phyloP scores from a whole-genome alignment of 2,329 filamentous ascomycete genomes.

The Colletotrichum lupini region DNA sequence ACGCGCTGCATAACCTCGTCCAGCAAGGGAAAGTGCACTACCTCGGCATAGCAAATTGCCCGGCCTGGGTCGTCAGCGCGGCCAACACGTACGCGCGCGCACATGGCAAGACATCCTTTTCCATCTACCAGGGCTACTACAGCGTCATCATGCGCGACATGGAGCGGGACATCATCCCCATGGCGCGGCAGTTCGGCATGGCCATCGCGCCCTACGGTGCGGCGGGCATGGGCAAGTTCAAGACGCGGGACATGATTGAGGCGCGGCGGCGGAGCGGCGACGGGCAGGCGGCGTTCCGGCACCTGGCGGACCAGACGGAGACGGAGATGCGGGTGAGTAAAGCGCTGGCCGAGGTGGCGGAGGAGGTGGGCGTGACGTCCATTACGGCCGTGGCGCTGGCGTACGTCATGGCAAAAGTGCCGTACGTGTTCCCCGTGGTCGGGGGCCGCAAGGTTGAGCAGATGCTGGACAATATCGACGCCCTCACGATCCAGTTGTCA shows the following conservation, averaged over 20 bases:
- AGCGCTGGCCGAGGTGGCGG: slow-evolving; percentile 70
- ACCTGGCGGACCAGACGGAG: slow-evolving; percentile 51
- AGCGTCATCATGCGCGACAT: slow-evolving; percentile 47
- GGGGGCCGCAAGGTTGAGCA: slow-evolving; percentile 65
- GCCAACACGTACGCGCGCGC: slow-evolving; percentile 52
- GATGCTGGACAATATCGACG: slow-evolving; percentile 65
- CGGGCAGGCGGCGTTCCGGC: slow-evolving; percentile 46
- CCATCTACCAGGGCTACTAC: slow-evolving; percentile 53
- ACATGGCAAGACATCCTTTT: slow-evolving; percentile 50
- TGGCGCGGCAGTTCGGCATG: slow-evolving; percentile 56
- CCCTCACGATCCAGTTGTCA: slow-evolving; percentile 59
- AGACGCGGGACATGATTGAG: slow-evolving; percentile 50
- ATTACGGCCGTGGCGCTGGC: slow-evolving; percentile 70
- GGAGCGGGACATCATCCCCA: slow-evolving; percentile 55
- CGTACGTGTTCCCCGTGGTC: slow-evolving; percentile 64
- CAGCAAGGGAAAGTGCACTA: slow-evolving; percentile 53
- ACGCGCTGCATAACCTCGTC: slow-evolving; percentile 53
- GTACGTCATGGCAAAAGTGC: slow-evolving; percentile 63
- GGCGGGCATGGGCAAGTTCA: slow-evolving; percentile 63
- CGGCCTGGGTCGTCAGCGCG: slow-evolving; percentile 51
- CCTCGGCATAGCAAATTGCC: slow-evolving; percentile 52
- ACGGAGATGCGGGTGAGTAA: slow-evolving; percentile 63
- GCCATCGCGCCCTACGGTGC: slow-evolving; percentile 70
- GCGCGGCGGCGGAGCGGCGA: slow-evolving; percentile 49
- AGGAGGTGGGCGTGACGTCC: slow-evolving; percentile 62